Evolutionary conservation across 2,329 filamentous ascomycete genomes (phyloP).

Genomic region (Exutisphaerella laricina): DNA sequence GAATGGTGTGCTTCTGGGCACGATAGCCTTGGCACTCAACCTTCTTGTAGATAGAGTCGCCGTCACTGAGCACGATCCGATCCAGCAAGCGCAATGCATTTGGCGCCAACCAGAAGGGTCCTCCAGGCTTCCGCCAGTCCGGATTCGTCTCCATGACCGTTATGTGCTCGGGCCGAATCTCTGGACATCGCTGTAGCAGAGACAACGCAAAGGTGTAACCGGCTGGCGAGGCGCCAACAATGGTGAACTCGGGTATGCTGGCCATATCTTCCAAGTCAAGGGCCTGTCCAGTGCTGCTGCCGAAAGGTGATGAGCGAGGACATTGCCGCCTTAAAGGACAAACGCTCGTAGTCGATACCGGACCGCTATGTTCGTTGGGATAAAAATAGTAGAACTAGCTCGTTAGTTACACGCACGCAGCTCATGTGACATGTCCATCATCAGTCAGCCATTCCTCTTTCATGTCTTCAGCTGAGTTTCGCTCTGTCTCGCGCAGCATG

Average conservation of each 20-base stretch:
- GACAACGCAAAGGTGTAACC: background rate
- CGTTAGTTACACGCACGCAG: too few species aligned
- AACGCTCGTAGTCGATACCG: too few species aligned
- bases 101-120: background rate
- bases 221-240: constrained; percentile 1
- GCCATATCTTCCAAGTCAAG: too few species aligned
- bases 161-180: background rate
- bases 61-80: background rate
- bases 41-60: constrained; percentile 1
- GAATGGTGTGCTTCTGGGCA: background rate
- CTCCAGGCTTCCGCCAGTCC: background rate
- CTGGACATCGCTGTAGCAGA: background rate
- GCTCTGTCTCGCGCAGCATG: too few species aligned
- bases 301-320: too few species aligned
- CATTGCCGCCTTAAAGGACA: too few species aligned
- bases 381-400: too few species aligned
- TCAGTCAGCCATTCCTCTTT: too few species aligned
- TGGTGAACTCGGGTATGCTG: background rate
- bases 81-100: background rate
- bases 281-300: too few species aligned
- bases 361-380: too few species aligned
- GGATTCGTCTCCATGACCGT: background rate
- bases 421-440: too few species aligned
- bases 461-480: too few species aligned
- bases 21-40: background rate